These are phyloP conservation scores for Lachnellula subtilissima DNA, from an alignment of 2,329 filamentous ascomycete genomes.

Conservation along the genomic window DNA sequence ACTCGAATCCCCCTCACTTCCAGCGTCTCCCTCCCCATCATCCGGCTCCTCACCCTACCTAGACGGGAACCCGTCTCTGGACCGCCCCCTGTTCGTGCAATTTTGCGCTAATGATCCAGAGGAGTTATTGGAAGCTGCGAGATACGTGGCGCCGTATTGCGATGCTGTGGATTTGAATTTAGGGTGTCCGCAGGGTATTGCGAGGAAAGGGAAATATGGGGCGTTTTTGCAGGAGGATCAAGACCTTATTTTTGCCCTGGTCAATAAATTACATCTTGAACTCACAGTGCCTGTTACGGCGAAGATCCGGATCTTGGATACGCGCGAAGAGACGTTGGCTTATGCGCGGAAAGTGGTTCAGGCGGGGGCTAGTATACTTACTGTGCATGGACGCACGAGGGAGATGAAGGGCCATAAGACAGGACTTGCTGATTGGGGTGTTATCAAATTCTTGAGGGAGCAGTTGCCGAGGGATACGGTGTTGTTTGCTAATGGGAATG, in stretches of 20 bases:
- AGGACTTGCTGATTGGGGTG: slow-evolving; percentile 86
- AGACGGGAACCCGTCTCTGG: slow-evolving; percentile 79
- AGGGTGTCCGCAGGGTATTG: slow-evolving; percentile 94
- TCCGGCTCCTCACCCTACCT: slow-evolving; percentile 50
- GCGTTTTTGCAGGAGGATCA: slow-evolving; percentile 94
- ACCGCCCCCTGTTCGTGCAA: slow-evolving; percentile 90
- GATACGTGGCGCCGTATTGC: slow-evolving; percentile 76
- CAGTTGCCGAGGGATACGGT: slow-evolving; percentile 82
- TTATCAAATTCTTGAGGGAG: slow-evolving; percentile 76
- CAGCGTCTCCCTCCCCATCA: slow-evolving; percentile 8
- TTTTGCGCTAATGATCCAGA: slow-evolving; percentile 89
- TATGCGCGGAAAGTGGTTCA: slow-evolving; percentile 84
- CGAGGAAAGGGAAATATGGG: slow-evolving; percentile 83
- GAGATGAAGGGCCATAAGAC: slow-evolving; percentile 97
- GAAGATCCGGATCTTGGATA: slow-evolving; percentile 88
- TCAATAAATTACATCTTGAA: slow-evolving; percentile 74
- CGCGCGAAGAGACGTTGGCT: slow-evolving; percentile 75
- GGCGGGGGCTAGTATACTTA: slow-evolving; percentile 88
- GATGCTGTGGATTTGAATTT: slow-evolving; percentile 95
- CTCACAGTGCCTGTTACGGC: slow-evolving; percentile 84
- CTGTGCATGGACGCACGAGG: slow-evolving; percentile 80
- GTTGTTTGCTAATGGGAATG: slow-evolving; percentile 94
- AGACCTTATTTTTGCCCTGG: slow-evolving; percentile 73
- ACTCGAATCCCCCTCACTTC: slow-evolving; percentile 24
- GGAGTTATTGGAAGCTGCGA: slow-evolving; percentile 74